These are phyloP conservation scores for Castanea sativa DNA, from an alignment of 306 rosid genomes.

Conservation along the genomic window DNA sequence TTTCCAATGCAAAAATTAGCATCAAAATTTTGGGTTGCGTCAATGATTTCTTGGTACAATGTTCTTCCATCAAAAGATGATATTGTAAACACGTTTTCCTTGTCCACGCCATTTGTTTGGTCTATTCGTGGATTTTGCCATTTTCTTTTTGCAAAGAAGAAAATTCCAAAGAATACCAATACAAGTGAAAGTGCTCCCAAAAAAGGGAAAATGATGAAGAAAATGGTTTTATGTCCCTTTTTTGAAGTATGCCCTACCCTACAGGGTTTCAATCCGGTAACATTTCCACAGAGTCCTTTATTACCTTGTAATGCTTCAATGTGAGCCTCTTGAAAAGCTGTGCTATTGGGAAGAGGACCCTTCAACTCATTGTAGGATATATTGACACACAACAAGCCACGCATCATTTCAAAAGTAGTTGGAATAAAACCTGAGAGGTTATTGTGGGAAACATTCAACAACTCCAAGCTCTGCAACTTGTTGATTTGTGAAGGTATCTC, in stretches of 20 bases:
- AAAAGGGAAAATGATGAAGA: neutral
- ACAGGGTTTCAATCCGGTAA: conserved; percentile 6
- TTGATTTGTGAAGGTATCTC: too few species aligned
- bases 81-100: conserved; percentile 10
- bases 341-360: conserved; percentile 30
- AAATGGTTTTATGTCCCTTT: neutral
- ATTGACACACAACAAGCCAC: neutral
- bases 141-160: neutral
- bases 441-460: neutral
- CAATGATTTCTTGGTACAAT: too few species aligned
- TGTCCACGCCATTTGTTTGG: neutral
- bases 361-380: neutral
- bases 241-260: neutral
- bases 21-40: too few species aligned
- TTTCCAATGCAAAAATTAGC: too few species aligned
- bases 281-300: conserved; percentile 33
- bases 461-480: too few species aligned
- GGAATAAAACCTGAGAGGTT: neutral
- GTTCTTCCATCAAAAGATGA: neutral
- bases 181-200: too few species aligned
- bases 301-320: conserved; percentile 26
- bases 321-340: conserved; percentile 18
- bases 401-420: neutral
- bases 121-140: neutral
- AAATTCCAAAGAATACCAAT: neutral